Conservation (phyloP, 2,329 filamentous ascomycete genomes). For the Stagonosporopsis vannaccii region DNA sequence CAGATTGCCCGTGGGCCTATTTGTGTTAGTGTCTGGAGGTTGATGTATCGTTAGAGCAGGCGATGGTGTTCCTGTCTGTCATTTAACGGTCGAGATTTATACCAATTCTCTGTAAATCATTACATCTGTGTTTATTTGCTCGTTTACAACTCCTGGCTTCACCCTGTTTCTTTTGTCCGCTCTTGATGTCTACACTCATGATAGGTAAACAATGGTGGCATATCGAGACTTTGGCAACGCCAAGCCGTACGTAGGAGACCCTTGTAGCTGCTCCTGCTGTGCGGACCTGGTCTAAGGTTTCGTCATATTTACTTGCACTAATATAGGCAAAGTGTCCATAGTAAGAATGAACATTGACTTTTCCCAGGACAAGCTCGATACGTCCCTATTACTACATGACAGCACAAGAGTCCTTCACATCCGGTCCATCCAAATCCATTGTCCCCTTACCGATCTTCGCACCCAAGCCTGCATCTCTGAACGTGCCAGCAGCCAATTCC, state of each 20-base stretch:
- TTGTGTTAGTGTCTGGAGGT: conserved; percentile 23
- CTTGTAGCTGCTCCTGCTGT: too few relatives aligned
- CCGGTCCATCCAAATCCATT: conserved; percentile 10
- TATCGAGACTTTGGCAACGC: too few relatives aligned
- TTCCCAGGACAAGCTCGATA: neutral
- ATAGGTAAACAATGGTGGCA: too few relatives aligned
- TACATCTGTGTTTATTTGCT: conserved; percentile 1
- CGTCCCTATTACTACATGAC: conserved; percentile 19
- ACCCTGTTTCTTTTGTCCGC: neutral
- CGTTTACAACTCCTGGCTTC: neutral
- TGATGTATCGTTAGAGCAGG: neutral
- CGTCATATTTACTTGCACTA: neutral
- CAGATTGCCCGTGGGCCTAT: conserved; percentile 38
- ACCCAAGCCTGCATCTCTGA: neutral
- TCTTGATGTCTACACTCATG: neutral
- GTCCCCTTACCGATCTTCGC: neutral
- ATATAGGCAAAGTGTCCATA: neutral
- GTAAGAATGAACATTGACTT: neutral
- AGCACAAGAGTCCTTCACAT: conserved; percentile 32
- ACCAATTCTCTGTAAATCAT: conserved; percentile 19
- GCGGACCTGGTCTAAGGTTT: too few relatives aligned
- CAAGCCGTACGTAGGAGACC: too few relatives aligned
- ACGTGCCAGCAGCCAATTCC: neutral
- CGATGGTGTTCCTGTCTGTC: conserved; percentile 9
- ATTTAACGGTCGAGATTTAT: conserved; percentile 4